Base-by-base conservation (phyloP, 352 stramenopile species). In the Plasmopara halstedii region DNA sequence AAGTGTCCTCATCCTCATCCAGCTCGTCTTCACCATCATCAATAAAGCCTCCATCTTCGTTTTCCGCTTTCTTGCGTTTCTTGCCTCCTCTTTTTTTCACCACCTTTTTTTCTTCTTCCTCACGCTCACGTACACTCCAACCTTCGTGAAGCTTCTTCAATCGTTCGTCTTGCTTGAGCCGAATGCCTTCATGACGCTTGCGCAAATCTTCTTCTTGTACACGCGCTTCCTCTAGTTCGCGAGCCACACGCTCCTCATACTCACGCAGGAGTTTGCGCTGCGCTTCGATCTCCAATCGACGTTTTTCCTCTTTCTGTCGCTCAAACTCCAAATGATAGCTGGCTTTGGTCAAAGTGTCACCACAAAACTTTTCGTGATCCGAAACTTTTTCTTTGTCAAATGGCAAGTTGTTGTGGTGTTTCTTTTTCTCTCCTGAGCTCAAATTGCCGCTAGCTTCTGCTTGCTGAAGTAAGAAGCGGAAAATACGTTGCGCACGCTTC, bases 241-340 rank as follows among this genome's bases (percentile, higher is more conserved):
- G 69, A 21, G 70, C 78, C 29, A 90, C 48, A 18, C 74, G 71
- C 29, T 92, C 80, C 45, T 94, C 82, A 56, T 91, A 89, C 35
- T 89, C 76, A 9, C 76, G 62, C 15, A 92, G 52, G 62, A 89
- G 68, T 53, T 86, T 85, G 21, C 83, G 77, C 46, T 88, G 83
- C 3, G 70, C 63, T 45, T 94, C 83, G 26, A 85, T 87, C 59
- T 94, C 80, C 25, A 88, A 42, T 18, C 70, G 78, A 37, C 82
- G 72, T 53, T 89, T 92, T 15, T 92, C 83, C 27, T 94, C 83
- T 19, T 84, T 83, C 50, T 94, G 83, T 11, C 80, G 78, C 48
- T 94, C 83, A 35, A 92, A 94, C 61, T 94, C 83, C 67, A 94
- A 78, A 59, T 94, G 83, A 51, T 86, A 88, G 54, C 75, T 90